Conservation (phyloP, 768 basidiomycete genomes). For the Leccinum variicolor region DNA sequence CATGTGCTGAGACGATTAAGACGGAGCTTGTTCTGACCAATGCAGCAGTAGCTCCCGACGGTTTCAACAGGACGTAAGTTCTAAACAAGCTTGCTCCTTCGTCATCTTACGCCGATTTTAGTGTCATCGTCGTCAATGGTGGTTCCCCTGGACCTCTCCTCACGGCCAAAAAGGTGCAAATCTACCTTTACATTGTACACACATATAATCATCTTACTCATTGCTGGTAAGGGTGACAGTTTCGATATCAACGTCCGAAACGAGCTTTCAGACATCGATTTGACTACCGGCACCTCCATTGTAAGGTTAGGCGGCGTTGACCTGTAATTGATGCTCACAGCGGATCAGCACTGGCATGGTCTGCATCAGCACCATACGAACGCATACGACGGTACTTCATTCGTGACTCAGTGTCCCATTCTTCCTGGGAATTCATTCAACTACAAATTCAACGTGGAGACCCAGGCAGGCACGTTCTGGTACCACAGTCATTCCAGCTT, state of each 20-base stretch:
- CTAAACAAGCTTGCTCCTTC: background rate
- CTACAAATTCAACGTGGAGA: slow-evolving; percentile 33
- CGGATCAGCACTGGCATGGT: slow-evolving; percentile 44
- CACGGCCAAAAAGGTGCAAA: slow-evolving; percentile 35
- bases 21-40: slow-evolving; percentile 36
- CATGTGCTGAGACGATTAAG: slow-evolving; percentile 9
- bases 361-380: slow-evolving; percentile 40
- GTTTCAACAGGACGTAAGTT: slow-evolving; percentile 32
- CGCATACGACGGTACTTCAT: slow-evolving; percentile 44
- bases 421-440: slow-evolving; percentile 35
- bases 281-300: slow-evolving; percentile 40
- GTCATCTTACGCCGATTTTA: slow-evolving; percentile 8
- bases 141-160: slow-evolving; percentile 39
- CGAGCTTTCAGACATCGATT: slow-evolving; percentile 34
- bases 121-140: slow-evolving; percentile 41
- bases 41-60: slow-evolving; percentile 41
- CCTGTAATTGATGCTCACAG: background rate
- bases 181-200: background rate
- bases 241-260: slow-evolving; percentile 44
- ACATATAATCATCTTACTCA: background rate
- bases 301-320: slow-evolving; percentile 22
- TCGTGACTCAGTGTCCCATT: slow-evolving; percentile 48
- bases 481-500: slow-evolving; percentile 45
- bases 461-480: slow-evolving; percentile 43
- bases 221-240: slow-evolving; percentile 30